Conservation (phyloP, 2,329 filamentous ascomycete species). For the Stemphylium beticola region DNA sequence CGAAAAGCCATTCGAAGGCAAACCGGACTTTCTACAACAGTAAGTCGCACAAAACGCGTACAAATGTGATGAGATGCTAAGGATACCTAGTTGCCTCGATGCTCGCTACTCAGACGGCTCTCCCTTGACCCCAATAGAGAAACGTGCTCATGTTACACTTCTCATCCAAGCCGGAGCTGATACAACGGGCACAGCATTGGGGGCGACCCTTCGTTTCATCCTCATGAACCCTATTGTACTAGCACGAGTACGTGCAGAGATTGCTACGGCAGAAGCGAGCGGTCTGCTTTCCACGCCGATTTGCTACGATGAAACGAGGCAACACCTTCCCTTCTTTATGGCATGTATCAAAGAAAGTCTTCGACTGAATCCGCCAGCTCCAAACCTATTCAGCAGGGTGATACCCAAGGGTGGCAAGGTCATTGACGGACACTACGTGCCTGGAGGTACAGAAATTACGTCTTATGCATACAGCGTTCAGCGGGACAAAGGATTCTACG, state of each 20-base stretch:
- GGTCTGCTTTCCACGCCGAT: slow-evolving; percentile 32
- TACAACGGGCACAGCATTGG: slow-evolving; percentile 45
- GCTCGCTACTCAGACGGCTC: slow-evolving; percentile 39
- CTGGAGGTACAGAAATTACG: slow-evolving; percentile 54
- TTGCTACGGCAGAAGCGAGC: slow-evolving; percentile 28
- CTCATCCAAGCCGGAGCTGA: slow-evolving; percentile 50
- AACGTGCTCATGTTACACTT: slow-evolving; percentile 47
- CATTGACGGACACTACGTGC: slow-evolving; percentile 50
- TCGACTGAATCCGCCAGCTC: slow-evolving; percentile 58
- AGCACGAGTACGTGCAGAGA: slow-evolving; percentile 28
- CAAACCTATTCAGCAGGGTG: slow-evolving; percentile 59
- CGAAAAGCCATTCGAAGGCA: slow-evolving; percentile 26
- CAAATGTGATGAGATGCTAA: slow-evolving; percentile 1
- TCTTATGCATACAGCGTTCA: slow-evolving; percentile 58
- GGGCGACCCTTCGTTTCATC: slow-evolving; percentile 41
- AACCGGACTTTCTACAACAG: slow-evolving; percentile 47
- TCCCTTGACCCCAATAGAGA: slow-evolving; percentile 40
- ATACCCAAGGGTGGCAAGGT: slow-evolving; percentile 39
- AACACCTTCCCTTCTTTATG: slow-evolving; percentile 54
- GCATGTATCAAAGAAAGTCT: slow-evolving; percentile 60
- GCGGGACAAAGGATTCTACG: slow-evolving; percentile 52
- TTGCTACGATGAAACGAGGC: slow-evolving; percentile 39
- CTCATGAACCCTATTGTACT: slow-evolving; percentile 21
- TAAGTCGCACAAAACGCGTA: slow-evolving; percentile 9
- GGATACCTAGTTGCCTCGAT: slow-evolving; percentile 36